Evolutionary conservation across 148 eudicot species (phyloP).

Genomic region (Agrostemma githago): DNA sequence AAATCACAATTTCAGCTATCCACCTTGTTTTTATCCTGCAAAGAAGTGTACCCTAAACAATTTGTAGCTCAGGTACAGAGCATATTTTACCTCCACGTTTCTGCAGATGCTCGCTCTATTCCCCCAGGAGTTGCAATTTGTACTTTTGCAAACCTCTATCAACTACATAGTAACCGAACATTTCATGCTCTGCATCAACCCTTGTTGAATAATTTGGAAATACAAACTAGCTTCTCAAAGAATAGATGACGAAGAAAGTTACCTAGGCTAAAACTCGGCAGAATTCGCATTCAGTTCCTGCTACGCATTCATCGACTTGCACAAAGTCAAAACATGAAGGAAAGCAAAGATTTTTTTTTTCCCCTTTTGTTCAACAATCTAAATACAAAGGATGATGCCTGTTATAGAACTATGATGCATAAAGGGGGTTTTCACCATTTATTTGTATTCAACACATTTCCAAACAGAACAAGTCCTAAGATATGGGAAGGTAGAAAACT

Average conservation of each 20-base stretch:
- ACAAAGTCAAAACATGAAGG: neutral
- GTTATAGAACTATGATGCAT: neutral
- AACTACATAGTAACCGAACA: slow-evolving; percentile 12
- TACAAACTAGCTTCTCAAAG: slow-evolving; percentile 14
- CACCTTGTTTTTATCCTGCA: slow-evolving; percentile 23
- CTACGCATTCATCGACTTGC: neutral
- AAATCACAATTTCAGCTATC: slow-evolving; percentile 8
- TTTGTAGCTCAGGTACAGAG: neutral
- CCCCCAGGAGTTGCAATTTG: slow-evolving; percentile 12
- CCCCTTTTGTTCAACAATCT: neutral
- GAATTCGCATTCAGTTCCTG: slow-evolving; percentile 21
- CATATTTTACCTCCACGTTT: slow-evolving; percentile 25
- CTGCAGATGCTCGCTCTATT: slow-evolving; percentile 19
- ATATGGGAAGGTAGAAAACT: neutral
- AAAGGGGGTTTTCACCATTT: neutral
- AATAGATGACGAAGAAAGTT: slow-evolving; percentile 22
- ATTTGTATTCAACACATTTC: neutral
- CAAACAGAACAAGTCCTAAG: neutral
- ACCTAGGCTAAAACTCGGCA: slow-evolving; percentile 29
- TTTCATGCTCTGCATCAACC: slow-evolving; percentile 19
- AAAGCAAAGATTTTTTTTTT: neutral
- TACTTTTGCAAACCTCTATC: slow-evolving; percentile 17
- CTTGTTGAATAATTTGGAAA: slow-evolving; percentile 13
- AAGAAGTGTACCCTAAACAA: slow-evolving; percentile 24
- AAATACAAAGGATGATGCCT: neutral